Conservation (phyloP, 139 green algal species). For the Chlorella ohadii region DNA sequence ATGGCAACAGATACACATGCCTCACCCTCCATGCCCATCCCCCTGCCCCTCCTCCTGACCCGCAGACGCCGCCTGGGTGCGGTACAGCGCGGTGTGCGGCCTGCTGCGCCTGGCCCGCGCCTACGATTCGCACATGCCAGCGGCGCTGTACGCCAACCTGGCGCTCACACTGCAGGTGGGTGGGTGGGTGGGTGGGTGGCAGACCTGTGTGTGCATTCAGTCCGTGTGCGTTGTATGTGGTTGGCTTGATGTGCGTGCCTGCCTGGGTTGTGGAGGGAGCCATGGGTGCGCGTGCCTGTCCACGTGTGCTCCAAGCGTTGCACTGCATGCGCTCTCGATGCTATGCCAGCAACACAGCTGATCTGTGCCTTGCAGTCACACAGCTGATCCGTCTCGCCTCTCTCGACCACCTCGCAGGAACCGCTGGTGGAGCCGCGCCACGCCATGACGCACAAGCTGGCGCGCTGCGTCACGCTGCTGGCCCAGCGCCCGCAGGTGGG, state of each 20-base stretch:
- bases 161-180: constrained; percentile 57
- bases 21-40: no score
- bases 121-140: constrained; percentile 59
- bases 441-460: constrained; percentile 59
- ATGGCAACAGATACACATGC: no score
- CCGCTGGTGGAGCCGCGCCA: constrained; percentile 60
- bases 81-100: constrained; percentile 56
- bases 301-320: no score
- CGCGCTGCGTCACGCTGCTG: not conserved
- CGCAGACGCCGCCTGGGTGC: constrained; percentile 56
- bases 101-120: constrained; percentile 70
- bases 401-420: constrained; percentile 74
- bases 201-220: no score
- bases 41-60: not conserved
- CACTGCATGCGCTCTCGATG: no score
- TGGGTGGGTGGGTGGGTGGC: no score
- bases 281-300: no score
- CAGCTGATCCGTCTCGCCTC: no score
- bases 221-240: no score
- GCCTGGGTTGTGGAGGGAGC: not conserved
- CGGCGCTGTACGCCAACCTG: constrained; percentile 57
- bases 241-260: not conserved
- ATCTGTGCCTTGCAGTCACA: no score
- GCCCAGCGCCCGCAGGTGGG: not conserved
- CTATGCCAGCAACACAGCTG: no score